phyloP scores from a whole-genome alignment of 257 asterid genomes.

The Solanum commersonii region DNA sequence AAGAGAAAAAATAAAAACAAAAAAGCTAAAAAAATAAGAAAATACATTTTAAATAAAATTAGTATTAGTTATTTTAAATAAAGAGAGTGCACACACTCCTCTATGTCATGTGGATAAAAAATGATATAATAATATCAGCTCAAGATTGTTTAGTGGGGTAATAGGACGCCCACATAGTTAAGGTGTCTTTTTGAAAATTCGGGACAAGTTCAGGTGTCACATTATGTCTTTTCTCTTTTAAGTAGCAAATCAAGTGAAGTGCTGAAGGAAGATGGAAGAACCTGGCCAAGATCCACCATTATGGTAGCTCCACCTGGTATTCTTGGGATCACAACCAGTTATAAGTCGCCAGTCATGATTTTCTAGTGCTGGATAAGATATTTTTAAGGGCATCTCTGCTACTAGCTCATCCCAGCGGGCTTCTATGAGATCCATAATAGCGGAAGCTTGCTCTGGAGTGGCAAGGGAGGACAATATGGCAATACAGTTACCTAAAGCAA shows the following conservation, averaged over 20 bases:
- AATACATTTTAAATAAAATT: no score
- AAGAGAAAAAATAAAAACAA: no score
- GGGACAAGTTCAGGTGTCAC: no score
- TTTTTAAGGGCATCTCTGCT: slow-evolving; percentile 69
- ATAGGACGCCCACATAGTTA: no score
- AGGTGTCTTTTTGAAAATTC: no score
- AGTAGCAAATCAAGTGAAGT: neutral
- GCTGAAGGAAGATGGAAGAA: slow-evolving; percentile 9
- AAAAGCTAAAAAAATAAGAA: no score
- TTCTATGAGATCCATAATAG: slow-evolving; percentile 75
- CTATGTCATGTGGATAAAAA: no score
- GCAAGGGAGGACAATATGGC: slow-evolving; percentile 62
- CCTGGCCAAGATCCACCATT: slow-evolving; percentile 95
- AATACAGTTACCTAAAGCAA: slow-evolving; percentile 60
- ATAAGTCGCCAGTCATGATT: slow-evolving; percentile 58
- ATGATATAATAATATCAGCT: no score
- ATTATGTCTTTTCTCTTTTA: no score
- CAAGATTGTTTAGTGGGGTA: no score
- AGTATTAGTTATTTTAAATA: no score
- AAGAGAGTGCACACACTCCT: no score
- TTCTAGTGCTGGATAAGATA: slow-evolving; percentile 60
- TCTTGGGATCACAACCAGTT: slow-evolving; percentile 75
- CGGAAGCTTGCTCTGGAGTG: slow-evolving; percentile 63
- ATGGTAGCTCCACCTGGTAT: slow-evolving; percentile 79
- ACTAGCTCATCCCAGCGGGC: slow-evolving; percentile 75